Percentiles rank a stretch among this genome's conserved stretches.
Conservation (phyloP, 352 stramenopile genomes). For the Phytophthora brassicae region DNA sequence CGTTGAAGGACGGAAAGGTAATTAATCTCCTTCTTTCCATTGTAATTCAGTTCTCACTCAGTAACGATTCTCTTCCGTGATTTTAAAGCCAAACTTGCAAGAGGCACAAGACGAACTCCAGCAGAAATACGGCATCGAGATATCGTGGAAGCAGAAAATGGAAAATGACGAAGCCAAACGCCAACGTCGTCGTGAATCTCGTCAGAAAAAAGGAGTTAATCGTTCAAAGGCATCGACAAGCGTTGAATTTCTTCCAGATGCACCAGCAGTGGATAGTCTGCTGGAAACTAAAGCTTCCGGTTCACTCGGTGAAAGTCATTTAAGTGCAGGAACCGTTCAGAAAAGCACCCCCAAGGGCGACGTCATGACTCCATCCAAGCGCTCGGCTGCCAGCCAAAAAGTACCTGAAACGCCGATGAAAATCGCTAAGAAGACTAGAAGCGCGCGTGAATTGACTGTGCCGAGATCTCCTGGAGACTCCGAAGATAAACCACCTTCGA, state of each 20-base stretch:
- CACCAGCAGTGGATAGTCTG: neutral
- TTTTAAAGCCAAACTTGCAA: constrained; percentile 35
- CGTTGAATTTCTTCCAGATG: neutral
- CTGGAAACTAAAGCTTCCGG: neutral
- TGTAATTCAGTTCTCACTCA: neutral
- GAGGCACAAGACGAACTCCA: constrained; percentile 62
- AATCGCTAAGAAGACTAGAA: constrained; percentile 25
- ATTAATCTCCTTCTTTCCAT: neutral
- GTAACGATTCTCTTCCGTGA: neutral
- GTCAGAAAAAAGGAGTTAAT: constrained; percentile 19
- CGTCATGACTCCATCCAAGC: constrained; percentile 19
- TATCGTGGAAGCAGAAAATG: constrained; percentile 52
- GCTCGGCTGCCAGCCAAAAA: constrained; percentile 3
- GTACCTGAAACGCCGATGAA: constrained; percentile 2
- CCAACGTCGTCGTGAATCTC: constrained; percentile 31
- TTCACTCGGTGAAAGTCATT: neutral
- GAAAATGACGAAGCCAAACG: constrained; percentile 43
- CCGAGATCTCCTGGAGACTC: neutral
- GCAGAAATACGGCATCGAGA: constrained; percentile 56
- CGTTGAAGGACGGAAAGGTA: constrained; percentile 45
- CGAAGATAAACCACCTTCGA: constrained; percentile 14
- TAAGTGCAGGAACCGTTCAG: neutral
- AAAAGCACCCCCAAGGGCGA: neutral
- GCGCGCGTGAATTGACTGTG: constrained; percentile 8
- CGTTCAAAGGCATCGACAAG: neutral